Conservation (phyloP, 768 basidiomycete genomes). For the Leucosporidium yakuticum region DNA sequence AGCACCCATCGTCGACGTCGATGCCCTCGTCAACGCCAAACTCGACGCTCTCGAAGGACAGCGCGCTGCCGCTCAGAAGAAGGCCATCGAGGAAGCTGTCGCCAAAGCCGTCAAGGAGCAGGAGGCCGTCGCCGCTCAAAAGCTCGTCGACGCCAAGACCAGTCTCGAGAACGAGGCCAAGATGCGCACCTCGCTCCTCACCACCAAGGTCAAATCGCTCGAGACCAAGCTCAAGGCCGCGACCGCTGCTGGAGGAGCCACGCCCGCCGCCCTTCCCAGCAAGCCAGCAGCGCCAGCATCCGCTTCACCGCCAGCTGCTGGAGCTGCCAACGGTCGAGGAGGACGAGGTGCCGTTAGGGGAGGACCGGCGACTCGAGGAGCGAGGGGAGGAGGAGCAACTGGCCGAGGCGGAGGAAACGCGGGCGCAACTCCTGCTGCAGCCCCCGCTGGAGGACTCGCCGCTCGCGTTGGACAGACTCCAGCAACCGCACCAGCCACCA, state of each 20-base stretch:
- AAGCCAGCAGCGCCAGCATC: slow-evolving; percentile 31
- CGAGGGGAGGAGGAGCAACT: too few relatives aligned
- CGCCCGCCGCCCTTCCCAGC: slow-evolving; percentile 22
- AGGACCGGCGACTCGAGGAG: slow-evolving; percentile 3
- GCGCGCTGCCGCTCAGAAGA: slow-evolving; percentile 19
- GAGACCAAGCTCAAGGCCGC: slow-evolving; percentile 10
- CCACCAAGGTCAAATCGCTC: slow-evolving; percentile 34
- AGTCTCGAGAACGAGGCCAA: slow-evolving; percentile 26
- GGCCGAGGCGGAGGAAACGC: too few relatives aligned
- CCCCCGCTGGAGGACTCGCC: background rate
- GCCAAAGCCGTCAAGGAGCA: slow-evolving; percentile 24
- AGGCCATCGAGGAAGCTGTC: slow-evolving; percentile 40
- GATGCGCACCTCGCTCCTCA: slow-evolving; percentile 29
- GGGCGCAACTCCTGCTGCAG: slow-evolving; percentile 42
- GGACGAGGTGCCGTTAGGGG: slow-evolving; percentile 43
- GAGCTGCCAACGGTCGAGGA: slow-evolving; percentile 23
- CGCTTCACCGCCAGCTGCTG: slow-evolving; percentile 37
- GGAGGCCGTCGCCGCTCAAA: slow-evolving; percentile 22
- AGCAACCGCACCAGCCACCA: slow-evolving; percentile 1
- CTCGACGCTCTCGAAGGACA: slow-evolving; percentile 51
- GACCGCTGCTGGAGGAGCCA: slow-evolving; percentile 20
- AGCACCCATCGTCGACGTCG: slow-evolving; percentile 26
- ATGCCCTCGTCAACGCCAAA: slow-evolving; percentile 53
- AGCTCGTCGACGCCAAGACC: slow-evolving; percentile 23
- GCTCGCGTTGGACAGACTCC: slow-evolving; percentile 14